phyloP scores from a whole-genome alignment of 495 filamentous ascomycete species.

The Evernia prunastri region DNA sequence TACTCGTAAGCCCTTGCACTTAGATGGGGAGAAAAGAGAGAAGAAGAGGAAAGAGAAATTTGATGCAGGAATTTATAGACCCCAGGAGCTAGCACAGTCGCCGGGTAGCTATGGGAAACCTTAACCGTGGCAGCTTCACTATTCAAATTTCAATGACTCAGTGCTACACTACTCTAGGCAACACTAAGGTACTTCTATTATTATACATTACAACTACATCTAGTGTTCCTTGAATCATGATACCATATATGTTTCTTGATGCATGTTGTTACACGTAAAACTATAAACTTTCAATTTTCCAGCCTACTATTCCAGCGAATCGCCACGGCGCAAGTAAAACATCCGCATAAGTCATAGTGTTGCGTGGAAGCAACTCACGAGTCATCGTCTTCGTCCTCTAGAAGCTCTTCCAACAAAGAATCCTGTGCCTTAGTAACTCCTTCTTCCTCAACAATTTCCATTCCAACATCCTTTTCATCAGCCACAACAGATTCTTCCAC shows the following conservation, averaged over 20 bases:
- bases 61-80: constrained; percentile 6
- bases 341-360: not conserved
- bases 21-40: constrained; percentile 22
- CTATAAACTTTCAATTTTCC: not conserved
- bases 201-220: too few species aligned
- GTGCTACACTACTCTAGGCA: too few species aligned
- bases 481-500: constrained; percentile 10
- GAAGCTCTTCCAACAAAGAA: constrained; percentile 24
- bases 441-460: constrained; percentile 7
- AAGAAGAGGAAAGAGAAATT: constrained; percentile 5
- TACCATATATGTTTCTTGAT: too few species aligned
- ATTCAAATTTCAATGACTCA: too few species aligned
- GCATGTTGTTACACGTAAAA: too few species aligned
- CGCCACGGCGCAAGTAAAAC: not conserved
- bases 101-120: constrained; percentile 11
- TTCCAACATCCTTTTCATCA: constrained; percentile 9
- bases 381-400: constrained; percentile 17
- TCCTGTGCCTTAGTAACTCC: constrained; percentile 7
- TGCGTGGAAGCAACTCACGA: not conserved
- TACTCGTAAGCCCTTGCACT: constrained; percentile 41
- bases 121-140: too few species aligned
- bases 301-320: not conserved
- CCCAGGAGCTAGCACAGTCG: not conserved
- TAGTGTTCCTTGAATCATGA: too few species aligned
- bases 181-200: too few species aligned